Base-by-base conservation (phyloP, 768 basidiomycete species). In the Russula virescens region DNA sequence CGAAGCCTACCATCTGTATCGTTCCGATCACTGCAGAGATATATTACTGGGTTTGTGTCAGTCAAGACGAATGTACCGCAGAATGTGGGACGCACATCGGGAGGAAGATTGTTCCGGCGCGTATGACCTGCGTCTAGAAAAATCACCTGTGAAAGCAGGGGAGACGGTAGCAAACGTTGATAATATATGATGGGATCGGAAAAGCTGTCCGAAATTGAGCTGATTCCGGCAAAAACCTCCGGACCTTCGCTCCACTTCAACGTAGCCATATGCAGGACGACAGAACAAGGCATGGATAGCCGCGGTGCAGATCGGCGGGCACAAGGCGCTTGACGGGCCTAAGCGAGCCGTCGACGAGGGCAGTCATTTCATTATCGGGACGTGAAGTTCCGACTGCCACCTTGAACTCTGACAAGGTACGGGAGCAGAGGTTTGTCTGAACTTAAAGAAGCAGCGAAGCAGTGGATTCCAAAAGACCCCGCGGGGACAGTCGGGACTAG, bases 1-100 rank as follows among this genome's bases (percentile, higher is more conserved):
- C 63, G 11, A 64, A 18, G 14, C 54, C 43, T 43, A 6, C 42
- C 58, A 60, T 64, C 47, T 21, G 25, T 35, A 19, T 23, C 16
- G 48, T 21, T 34, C 51, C 5, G 28, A 18, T 21, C 16, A 26
- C n/a, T 28, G 14, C 21, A n/a, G 3, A 21, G 26, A 43, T 40
- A 31, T 16, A 6, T 35, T 38, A 52, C 50, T 52, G n/a, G 4
- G 9, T 28, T 21, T n/a, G 42, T 35, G 25, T 51, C 28, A 42
- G 28, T 61, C 6, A 21, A 28, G 14, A 56, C 5, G 16, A 45
- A 55, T 25, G 8, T 23, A 26, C n/a, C n/a, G 2, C 38, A 38
- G 13, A 28, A 62, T 40, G 13, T 9, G 42, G 38, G 40, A 50
- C 26, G 19, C 13, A 46, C 56, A 21, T 48, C 25, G 28, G 9